Evolutionary conservation across 2,329 filamentous ascomycete species (phyloP), one percentile per base, ranked within the genome.

Genomic region (Diplodia corticola): DNA sequence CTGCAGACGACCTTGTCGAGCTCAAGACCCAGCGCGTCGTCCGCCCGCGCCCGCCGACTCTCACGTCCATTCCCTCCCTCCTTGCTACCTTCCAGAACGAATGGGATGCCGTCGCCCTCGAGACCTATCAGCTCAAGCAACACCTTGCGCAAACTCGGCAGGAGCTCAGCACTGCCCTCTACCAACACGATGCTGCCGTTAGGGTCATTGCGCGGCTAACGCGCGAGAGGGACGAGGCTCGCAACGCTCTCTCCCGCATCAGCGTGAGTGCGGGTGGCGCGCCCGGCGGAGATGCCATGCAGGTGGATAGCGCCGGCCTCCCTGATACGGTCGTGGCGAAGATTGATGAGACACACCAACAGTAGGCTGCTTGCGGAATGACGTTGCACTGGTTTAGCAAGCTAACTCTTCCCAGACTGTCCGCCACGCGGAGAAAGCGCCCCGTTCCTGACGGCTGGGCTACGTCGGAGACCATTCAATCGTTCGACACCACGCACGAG

Each of bases 151-250:
- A 96, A 76, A 96, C 93, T 49, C 86, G 94, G 70, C 93, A 97
- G 80, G 95, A 99, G 82, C 87, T 99, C 66, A 92, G 92, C 66
- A 95, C 92, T 1, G 92, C 95, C 0, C 84, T 99, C 26, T 99
- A 99, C 80, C 94, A 98, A 80, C 92, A 98, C 73, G 95, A 99
- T 83, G 94, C 95, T 2, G 95, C 95, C n/a, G 89, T 96, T 59
- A 86, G 95, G 69, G 95, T 99, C 57, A 97, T 99, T 79, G 93
- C 93, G 70, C 88, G 94, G 55, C 77, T 99, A 76, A 91, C 91
- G n/a, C 90, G 87, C 76, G 95, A 99, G 83, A 84, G 95, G 69
- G 93, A 99, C 73, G 93, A 98, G 78, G 93, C 95, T 53, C 86
- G 94, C 70, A 91, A 95, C 79, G 92, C 95, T 15, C 82, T 99